Evolutionary conservation across 139 green algal genomes (phyloP).

Genomic region (Coccomyxa sp.): DNA sequence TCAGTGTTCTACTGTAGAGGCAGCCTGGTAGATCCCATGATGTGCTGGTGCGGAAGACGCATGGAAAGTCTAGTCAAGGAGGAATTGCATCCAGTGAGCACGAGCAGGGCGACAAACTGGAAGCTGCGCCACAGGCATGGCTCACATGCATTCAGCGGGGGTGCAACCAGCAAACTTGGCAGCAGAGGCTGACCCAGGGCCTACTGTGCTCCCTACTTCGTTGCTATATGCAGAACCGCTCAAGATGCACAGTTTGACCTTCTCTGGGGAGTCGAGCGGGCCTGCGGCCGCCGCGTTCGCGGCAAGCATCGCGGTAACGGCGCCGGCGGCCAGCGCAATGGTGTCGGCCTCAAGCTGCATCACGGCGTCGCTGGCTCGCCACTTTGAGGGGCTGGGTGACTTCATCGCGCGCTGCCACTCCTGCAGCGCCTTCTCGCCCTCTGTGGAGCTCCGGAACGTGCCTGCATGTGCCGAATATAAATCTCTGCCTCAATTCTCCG

Average conservation of each 20-base stretch:
- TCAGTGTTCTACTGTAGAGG: background rate
- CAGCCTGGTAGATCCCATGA: no score
- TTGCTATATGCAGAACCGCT: no score
- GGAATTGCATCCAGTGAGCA: no score
- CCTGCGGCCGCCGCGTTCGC: slow-evolving; percentile 5
- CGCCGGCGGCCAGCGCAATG: slow-evolving; percentile 14
- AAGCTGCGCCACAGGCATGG: background rate
- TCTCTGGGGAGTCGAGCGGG: background rate
- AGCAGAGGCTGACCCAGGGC: no score
- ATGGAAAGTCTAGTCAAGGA: no score
- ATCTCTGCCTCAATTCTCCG: background rate
- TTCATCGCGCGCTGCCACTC: background rate
- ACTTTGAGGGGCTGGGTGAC: background rate
- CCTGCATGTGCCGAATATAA: no score
- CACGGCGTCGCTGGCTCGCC: background rate
- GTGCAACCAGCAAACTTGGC: no score
- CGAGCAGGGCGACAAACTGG: no score
- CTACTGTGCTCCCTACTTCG: no score
- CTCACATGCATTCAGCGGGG: background rate
- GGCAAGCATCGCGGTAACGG: slow-evolving; percentile 18
- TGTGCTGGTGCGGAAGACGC: no score
- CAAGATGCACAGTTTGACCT: background rate
- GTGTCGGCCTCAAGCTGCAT: slow-evolving; percentile 9
- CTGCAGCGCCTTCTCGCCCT: background rate
- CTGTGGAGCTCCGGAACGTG: background rate